These are phyloP conservation scores for Pistacia atlantica DNA, from an alignment of 345 rosid species.

Conservation along the genomic window DNA sequence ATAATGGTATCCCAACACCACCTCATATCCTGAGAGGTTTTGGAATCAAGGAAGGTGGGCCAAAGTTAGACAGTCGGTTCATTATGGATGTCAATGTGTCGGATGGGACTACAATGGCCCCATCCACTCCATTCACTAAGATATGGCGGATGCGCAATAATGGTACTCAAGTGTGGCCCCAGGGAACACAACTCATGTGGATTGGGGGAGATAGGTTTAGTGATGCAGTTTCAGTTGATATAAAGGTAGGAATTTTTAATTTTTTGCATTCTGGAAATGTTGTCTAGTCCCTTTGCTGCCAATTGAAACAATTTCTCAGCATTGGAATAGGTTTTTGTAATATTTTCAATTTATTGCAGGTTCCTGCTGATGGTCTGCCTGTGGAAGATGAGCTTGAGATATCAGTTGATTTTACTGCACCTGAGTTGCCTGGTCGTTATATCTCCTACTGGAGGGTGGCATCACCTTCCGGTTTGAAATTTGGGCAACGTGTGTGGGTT, in stretches of 20 bases:
- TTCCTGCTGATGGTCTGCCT: conserved; percentile 66
- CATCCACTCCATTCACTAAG: conserved; percentile 77
- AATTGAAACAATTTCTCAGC: background rate
- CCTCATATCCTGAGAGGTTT: conserved; percentile 25
- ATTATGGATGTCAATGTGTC: conserved; percentile 75
- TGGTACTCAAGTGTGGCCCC: conserved; percentile 72
- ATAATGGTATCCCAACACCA: conserved; percentile 20
- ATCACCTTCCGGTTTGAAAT: conserved; percentile 59
- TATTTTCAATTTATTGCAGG: conserved; percentile 39
- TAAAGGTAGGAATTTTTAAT: conserved; percentile 50
- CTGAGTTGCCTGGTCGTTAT: conserved; percentile 74
- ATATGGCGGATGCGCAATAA: conserved; percentile 90
- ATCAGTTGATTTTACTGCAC: conserved; percentile 78
- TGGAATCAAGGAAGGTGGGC: conserved; percentile 36
- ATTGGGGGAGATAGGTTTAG: conserved; percentile 74
- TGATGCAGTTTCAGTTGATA: conserved; percentile 37
- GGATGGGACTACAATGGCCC: conserved; percentile 85
- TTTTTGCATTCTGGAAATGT: background rate
- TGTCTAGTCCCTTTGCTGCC: background rate
- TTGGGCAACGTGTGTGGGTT: conserved; percentile 98
- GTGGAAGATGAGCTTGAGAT: conserved; percentile 68
- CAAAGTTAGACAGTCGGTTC: conserved; percentile 80
- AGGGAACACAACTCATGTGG: conserved; percentile 68
- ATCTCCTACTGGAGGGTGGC: conserved; percentile 93
- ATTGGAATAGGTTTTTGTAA: background rate